These are phyloP conservation scores for Cymodocea nodosa DNA, from an alignment of 116 monocot genomes.

Conservation along the genomic window DNA sequence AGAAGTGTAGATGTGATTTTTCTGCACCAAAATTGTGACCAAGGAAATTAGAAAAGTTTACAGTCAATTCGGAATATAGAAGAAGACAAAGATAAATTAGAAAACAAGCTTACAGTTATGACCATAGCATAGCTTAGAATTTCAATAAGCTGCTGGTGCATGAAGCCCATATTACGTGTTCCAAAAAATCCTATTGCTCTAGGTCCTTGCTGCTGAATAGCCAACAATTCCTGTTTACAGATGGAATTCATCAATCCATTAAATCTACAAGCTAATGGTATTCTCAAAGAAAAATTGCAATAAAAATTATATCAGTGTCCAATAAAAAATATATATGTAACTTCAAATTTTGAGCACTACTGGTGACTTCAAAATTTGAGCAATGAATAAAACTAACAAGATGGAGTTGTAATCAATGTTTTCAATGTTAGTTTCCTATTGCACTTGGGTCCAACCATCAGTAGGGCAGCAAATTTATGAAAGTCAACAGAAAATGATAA, in stretches of 20 bases:
- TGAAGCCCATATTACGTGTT: constrained; percentile 98
- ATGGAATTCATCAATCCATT: not conserved
- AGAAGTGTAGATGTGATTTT: constrained; percentile 97
- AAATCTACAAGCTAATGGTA: not conserved
- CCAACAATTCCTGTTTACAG: constrained; percentile 69
- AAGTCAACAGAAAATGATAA: too few relatives aligned
- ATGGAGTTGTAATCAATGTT: too few relatives aligned
- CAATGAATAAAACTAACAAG: too few relatives aligned
- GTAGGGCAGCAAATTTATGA: too few relatives aligned
- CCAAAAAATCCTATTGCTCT: constrained; percentile 97
- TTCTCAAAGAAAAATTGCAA: not conserved
- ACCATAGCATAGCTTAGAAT: constrained; percentile 99
- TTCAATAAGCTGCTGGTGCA: constrained; percentile 99
- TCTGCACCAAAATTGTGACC: constrained; percentile 29
- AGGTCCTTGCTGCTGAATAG: constrained; percentile 96
- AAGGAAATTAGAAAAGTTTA: not conserved
- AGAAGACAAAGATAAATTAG: not conserved
- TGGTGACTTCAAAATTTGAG: too few relatives aligned
- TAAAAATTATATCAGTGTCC: too few relatives aligned
- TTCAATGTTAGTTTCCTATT: too few relatives aligned
- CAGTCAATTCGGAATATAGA: too few relatives aligned
- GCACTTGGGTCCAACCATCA: too few relatives aligned
- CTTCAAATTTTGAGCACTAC: too few relatives aligned
- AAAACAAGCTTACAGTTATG: constrained; percentile 58
- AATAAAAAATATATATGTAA: not conserved